Conservation (phyloP, 805 yeast genomes). For the Cyberlindnera mrakii region DNA sequence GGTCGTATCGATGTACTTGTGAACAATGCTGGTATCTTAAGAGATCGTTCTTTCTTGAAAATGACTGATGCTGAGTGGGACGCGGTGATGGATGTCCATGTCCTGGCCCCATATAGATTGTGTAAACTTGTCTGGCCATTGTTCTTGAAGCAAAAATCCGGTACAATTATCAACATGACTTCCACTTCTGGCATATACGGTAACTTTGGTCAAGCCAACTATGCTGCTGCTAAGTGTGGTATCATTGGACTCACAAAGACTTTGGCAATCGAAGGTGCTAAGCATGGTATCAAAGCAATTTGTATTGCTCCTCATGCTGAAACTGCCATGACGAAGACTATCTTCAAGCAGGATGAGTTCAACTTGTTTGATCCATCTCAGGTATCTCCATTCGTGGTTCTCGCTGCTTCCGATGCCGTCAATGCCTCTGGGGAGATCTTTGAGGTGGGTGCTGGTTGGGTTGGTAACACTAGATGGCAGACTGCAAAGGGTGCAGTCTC, state of each 20-base stretch:
- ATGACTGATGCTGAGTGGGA: constrained; percentile 84
- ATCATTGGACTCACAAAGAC: constrained; percentile 81
- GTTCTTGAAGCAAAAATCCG: constrained; percentile 70
- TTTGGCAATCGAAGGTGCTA: constrained; percentile 86
- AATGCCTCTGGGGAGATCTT: constrained; percentile 72
- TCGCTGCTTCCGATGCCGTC: constrained; percentile 68
- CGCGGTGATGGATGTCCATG: constrained; percentile 73
- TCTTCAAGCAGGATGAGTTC: constrained; percentile 73
- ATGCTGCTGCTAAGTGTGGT: constrained; percentile 89
- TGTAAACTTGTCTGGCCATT: constrained; percentile 92
- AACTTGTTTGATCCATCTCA: constrained; percentile 80
- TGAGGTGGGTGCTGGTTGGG: constrained; percentile 97
- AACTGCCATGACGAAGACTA: constrained; percentile 91
- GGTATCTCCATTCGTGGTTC: constrained; percentile 85
- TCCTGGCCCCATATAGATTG: constrained; percentile 73
- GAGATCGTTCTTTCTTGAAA: constrained; percentile 83
- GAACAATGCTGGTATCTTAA: constrained; percentile 91
- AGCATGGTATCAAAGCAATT: constrained; percentile 66
- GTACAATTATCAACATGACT: constrained; percentile 81
- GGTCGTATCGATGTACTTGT: constrained; percentile 83
- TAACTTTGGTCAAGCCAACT: constrained; percentile 95
- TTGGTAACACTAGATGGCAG: constrained; percentile 93
- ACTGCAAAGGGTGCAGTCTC: constrained; percentile 80
- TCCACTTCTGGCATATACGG: constrained; percentile 98
- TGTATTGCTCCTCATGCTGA: constrained; percentile 96